phyloP scores from a whole-genome alignment of 2,329 filamentous ascomycete species.

The Teratosphaeria epicoccoides region DNA sequence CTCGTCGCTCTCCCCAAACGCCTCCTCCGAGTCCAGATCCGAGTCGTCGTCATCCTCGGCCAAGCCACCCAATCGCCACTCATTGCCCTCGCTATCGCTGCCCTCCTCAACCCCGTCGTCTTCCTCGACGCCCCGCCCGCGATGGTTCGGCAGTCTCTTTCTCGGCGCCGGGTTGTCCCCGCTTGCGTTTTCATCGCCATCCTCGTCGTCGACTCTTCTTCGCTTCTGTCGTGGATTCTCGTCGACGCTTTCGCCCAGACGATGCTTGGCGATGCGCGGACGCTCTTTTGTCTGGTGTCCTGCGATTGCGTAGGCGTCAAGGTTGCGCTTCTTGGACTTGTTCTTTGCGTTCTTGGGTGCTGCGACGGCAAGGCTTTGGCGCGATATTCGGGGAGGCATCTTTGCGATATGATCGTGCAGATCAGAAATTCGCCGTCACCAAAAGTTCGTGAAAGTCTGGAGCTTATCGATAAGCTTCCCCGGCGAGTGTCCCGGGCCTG shows the following conservation, averaged over 20 bases:
- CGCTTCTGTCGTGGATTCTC: conserved; percentile 34
- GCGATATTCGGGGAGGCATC: conserved; percentile 38
- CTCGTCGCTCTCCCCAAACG: conserved; percentile 80
- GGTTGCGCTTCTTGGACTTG: conserved; percentile 43
- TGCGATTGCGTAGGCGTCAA: conserved; percentile 58
- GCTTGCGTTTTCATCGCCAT: conserved; percentile 41
- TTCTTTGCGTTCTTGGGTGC: conserved; percentile 26
- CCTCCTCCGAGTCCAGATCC: conserved; percentile 65
- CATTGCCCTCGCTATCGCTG: conserved; percentile 75
- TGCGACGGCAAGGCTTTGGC: conserved; percentile 22
- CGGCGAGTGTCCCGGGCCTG: conserved; percentile 2
- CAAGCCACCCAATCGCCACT: conserved; percentile 64
- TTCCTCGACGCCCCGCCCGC: conserved; percentile 18
- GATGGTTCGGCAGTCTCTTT: conserved; percentile 23
- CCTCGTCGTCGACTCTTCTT: conserved; percentile 35
- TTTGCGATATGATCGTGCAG: conserved; percentile 8
- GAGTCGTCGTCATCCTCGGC: conserved; percentile 57
- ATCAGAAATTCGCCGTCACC: conserved; percentile 1
- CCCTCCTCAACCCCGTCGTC: conserved; percentile 54
- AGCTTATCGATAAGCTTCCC: not conserved
- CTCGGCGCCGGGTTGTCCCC: conserved; percentile 28
- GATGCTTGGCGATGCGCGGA: conserved; percentile 45
- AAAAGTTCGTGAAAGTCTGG: not conserved
- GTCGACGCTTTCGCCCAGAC: conserved; percentile 45
- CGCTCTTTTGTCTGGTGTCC: conserved; percentile 36